Evolutionary conservation across 257 asterid species (phyloP).

Genomic region (Nyctanthes arbortristis): DNA sequence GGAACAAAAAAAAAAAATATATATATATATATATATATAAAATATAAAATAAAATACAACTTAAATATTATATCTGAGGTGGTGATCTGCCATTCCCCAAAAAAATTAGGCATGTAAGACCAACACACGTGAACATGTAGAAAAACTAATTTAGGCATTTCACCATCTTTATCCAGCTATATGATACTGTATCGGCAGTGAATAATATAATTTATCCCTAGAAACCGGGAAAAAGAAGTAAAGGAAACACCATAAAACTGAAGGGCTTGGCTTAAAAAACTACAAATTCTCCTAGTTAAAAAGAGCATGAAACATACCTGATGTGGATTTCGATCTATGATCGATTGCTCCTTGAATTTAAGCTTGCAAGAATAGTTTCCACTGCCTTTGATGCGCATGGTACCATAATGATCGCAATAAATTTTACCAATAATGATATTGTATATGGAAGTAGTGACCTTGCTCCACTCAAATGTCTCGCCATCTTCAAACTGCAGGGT

Average conservation of each 20-base stretch:
- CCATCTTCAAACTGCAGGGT: slow-evolving; percentile 95
- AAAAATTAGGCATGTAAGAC: neutral
- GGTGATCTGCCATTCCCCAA: no score
- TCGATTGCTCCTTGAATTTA: slow-evolving; percentile 98
- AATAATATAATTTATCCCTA: neutral
- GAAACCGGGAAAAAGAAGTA: neutral
- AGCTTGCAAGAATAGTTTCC: slow-evolving; percentile 95
- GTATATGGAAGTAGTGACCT: slow-evolving; percentile 96
- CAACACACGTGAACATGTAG: neutral
- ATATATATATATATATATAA: no score
- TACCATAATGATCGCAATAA: slow-evolving; percentile 93
- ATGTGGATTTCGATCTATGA: slow-evolving; percentile 96
- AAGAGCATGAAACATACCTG: slow-evolving; percentile 62
- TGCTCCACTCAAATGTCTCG: slow-evolving; percentile 97
- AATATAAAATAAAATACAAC: no score
- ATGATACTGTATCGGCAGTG: no score
- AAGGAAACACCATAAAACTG: neutral
- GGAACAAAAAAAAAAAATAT: no score
- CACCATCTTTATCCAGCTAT: neutral
- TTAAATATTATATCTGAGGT: no score
- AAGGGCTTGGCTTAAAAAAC: slow-evolving; percentile 13
- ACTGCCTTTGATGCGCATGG: slow-evolving; percentile 97
- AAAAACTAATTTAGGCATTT: neutral
- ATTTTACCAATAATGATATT: slow-evolving; percentile 94
- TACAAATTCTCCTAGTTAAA: neutral